Evolutionary conservation across 805 yeast species (phyloP), one percentile per base, ranked within the genome.

Genomic region (Candida ponderosae): DNA sequence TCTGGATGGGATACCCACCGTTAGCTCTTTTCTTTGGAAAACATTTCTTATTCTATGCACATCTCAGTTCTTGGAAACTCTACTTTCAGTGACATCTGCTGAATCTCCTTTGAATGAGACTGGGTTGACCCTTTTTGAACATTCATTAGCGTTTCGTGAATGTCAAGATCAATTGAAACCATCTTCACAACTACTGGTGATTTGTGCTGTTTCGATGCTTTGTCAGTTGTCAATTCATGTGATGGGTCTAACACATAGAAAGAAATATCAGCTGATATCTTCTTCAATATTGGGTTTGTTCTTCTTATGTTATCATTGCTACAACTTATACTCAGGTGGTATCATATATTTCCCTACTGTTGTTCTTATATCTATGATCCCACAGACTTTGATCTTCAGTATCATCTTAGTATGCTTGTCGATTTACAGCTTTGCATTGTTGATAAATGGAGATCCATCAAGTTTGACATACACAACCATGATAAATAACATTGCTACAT

Each of bases 81-180:
- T 81, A 47, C 63, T 76, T 9, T 65, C 81, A 3, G 74, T 72
- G 20, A 65, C 76, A 8, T 66, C 70, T 38, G 84, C 83, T 9
- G 63, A 63, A 31, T 56, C 61, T 19, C 82, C 86, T 7, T 65
- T 69, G 38, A 69, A 74, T 17, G 89, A 81, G 39, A 71, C 79
- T 14, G 86, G 86, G 0, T 62, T 82, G 44, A 79, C 93, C 0
- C 59, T 83, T 27, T 81, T 83, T 57, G 93, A 84, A 54, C 81
- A 77, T 48, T 80, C 90, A 4, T 54, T 81, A 14, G 84, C 86
- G 11, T 81, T 81, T 51, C 89, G 82, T 48, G 93, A 83, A 47
- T 78, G 72, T 40, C 81, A 71, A 53, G 64, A 67, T 32, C 59
- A 64, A 26, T 60, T 38, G 37, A 59, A 67, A 34, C 86, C 78